These are phyloP conservation scores for Fomitopsis serialis DNA, from an alignment of 768 basidiomycete species.

Conservation along the genomic window DNA sequence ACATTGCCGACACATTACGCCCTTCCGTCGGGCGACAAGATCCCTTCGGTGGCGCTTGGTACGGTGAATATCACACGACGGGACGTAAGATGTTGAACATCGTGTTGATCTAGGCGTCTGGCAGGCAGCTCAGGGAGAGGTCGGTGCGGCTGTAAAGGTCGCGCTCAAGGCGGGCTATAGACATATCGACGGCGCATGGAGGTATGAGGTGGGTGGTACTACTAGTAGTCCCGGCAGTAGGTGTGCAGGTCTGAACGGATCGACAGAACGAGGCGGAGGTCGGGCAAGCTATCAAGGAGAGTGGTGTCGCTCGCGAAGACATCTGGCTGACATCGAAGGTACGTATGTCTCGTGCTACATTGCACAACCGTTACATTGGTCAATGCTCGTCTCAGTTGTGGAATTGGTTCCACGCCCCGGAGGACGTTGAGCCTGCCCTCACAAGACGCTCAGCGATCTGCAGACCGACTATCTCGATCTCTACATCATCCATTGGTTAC, in stretches of 20 bases:
- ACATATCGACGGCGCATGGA: conserved; percentile 74
- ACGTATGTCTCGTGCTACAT: neutral
- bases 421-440: conserved; percentile 61
- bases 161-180: conserved; percentile 61
- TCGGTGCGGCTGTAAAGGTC: conserved; percentile 63
- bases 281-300: conserved; percentile 54
- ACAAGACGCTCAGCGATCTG: conserved; percentile 57
- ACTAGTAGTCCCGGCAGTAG: no score
- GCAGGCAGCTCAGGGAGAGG: conserved; percentile 51
- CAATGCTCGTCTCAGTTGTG: conserved; percentile 41
- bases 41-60: conserved; percentile 67
- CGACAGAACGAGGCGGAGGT: conserved; percentile 67
- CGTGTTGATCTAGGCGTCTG: conserved; percentile 45
- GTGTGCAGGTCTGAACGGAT: neutral
- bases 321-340: conserved; percentile 66
- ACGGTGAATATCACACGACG: conserved; percentile 8
- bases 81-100: neutral
- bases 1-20: conserved; percentile 43
- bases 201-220: conserved; percentile 44
- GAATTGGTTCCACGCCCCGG: conserved; percentile 72
- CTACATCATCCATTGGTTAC: conserved; percentile 75
- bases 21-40: conserved; percentile 62
- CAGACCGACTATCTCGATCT: conserved; percentile 72
- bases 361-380: neutral
- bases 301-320: conserved; percentile 54